These are phyloP conservation scores for Mucor lusitanicus DNA, from an alignment of 371 early-diverging fungal genomes.

Conservation along the genomic window DNA sequence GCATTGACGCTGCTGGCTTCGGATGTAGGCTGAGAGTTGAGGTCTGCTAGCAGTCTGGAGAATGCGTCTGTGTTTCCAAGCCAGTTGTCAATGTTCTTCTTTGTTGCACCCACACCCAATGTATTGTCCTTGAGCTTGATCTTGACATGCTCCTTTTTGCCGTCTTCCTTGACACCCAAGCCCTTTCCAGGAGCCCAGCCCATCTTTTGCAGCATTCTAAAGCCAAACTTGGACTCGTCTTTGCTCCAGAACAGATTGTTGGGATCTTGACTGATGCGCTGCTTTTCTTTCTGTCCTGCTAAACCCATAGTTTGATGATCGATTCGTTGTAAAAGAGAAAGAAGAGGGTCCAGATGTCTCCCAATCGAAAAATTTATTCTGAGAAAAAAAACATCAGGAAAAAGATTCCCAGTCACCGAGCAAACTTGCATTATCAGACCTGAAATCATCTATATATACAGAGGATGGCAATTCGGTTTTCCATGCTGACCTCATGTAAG, in stretches of 20 bases:
- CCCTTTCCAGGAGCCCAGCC: constrained; percentile 96
- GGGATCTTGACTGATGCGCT: constrained; percentile 90
- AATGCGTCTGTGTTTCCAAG: constrained; percentile 90
- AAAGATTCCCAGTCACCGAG: not conserved
- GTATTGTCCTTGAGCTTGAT: constrained; percentile 79
- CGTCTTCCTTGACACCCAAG: constrained; percentile 87
- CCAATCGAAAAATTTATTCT: not conserved
- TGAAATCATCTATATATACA: too few relatives aligned
- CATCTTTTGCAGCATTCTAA: constrained; percentile 91
- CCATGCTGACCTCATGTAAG: not conserved
- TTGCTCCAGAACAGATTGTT: constrained; percentile 88
- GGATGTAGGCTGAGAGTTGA: constrained; percentile 58
- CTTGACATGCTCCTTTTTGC: constrained; percentile 78
- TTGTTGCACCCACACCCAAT: constrained; percentile 87
- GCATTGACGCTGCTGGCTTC: constrained; percentile 42
- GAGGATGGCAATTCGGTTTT: not conserved
- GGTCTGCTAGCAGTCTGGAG: constrained; percentile 75
- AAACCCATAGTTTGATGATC: constrained; percentile 66
- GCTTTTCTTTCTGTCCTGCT: constrained; percentile 79
- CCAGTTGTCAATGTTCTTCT: constrained; percentile 90
- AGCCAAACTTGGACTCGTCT: constrained; percentile 86
- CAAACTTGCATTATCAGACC: not conserved
- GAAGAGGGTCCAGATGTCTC: not conserved
- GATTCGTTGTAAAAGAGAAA: not conserved
- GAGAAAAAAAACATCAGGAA: constrained; percentile 1